Evolutionary conservation across 805 yeast genomes (phyloP).

Genomic region (Komagataella kurtzmanii): DNA sequence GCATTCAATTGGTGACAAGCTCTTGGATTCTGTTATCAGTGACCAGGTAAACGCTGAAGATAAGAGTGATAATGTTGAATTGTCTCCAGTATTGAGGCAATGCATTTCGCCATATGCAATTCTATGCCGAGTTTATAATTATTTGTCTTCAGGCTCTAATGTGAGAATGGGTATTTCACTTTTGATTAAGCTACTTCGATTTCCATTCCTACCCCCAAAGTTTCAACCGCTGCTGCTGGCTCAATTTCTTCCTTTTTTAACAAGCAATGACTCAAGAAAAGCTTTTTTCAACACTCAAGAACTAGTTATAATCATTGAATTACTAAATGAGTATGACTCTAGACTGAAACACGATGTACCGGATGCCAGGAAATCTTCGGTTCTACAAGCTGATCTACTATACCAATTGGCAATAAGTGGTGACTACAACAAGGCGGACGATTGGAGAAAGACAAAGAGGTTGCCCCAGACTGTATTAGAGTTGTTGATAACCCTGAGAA

Average conservation of each 20-base stretch:
- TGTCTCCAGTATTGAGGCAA: conserved; percentile 50
- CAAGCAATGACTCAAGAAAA: background rate
- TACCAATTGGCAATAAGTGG: conserved; percentile 8
- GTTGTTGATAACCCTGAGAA: conserved; percentile 10
- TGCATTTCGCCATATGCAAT: conserved; percentile 63
- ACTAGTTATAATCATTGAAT: conserved; percentile 11
- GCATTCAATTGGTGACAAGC: conserved; percentile 39
- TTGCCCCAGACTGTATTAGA: conserved; percentile 6
- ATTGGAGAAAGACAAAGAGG: conserved; percentile 8
- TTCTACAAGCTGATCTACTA: conserved; percentile 6
- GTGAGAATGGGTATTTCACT: background rate
- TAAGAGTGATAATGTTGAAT: conserved; percentile 14
- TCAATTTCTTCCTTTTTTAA: conserved; percentile 31
- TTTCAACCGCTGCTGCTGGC: conserved; percentile 33
- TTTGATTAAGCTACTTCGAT: conserved; percentile 22
- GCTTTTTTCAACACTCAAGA: conserved; percentile 8
- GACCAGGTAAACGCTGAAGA: conserved; percentile 1
- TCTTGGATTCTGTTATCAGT: conserved; percentile 12
- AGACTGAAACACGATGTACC: conserved; percentile 3
- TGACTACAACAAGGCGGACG: conserved; percentile 2
- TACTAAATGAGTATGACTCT: conserved; percentile 12
- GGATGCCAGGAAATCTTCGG: conserved; percentile 4
- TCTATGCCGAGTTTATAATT: conserved; percentile 33
- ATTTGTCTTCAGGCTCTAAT: conserved; percentile 7
- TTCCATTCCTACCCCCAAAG: conserved; percentile 40